Conservation (phyloP, 495 filamentous ascomycete genomes). For the Staphylotrichum longicolle region DNA sequence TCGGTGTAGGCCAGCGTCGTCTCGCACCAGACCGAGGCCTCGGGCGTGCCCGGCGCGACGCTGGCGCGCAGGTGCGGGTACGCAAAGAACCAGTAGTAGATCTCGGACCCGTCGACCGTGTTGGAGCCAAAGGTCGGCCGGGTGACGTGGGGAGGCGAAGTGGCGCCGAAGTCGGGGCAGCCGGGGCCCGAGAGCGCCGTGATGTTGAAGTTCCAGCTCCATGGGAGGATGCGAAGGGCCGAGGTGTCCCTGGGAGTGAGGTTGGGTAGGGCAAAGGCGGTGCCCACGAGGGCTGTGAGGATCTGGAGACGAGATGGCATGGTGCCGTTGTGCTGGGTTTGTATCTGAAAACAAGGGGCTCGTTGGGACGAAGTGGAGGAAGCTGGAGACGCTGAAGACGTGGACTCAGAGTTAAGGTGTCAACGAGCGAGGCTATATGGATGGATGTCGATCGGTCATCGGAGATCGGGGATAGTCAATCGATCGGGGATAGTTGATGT, state of each 20-base stretch:
- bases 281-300: not conserved
- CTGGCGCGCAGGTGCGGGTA: slow-evolving; percentile 5
- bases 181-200: slow-evolving; percentile 1
- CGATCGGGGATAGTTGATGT: no score
- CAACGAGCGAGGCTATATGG: no score
- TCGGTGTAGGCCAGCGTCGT: slow-evolving; percentile 6
- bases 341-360: not conserved
- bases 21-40: slow-evolving; percentile 11
- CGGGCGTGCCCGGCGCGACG: not conserved
- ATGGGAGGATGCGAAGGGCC: slow-evolving; percentile 4
- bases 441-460: no score
- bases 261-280: not conserved
- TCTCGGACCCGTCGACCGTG: slow-evolving; percentile 10
- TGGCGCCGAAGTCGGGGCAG: not conserved
- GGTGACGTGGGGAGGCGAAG: not conserved
- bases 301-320: not conserved
- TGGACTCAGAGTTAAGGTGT: no score
- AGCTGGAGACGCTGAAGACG: no score
- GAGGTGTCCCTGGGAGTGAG: not conserved
- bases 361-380: no score
- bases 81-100: slow-evolving; percentile 12
- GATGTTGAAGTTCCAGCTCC: not conserved
- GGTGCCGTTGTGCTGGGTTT: not conserved
- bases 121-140: slow-evolving; percentile 5
- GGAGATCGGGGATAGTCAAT: no score